phyloP scores from a whole-genome alignment of 2,329 filamentous ascomycete genomes.

The Colletotrichum graminicola region DNA sequence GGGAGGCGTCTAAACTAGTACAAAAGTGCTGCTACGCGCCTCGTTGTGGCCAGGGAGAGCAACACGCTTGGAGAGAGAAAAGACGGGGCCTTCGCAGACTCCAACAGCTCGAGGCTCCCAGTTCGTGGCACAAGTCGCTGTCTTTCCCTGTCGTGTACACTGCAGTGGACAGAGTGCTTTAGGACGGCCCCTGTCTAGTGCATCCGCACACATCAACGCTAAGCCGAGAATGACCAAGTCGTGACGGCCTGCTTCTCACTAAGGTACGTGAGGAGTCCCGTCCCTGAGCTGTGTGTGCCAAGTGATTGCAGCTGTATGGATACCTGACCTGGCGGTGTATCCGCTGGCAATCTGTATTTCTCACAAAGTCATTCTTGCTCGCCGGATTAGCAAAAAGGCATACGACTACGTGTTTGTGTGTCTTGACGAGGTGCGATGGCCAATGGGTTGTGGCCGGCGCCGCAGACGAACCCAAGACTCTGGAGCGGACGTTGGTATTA shows the following conservation, averaged over 20 bases:
- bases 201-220: slow-evolving; percentile 43
- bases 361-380: background rate
- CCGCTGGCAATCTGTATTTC: slow-evolving; percentile 6
- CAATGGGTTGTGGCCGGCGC: background rate
- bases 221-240: slow-evolving; percentile 26
- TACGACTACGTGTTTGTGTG: background rate
- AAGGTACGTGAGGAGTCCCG: slow-evolving; percentile 26
- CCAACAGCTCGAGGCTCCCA: slow-evolving; percentile 1
- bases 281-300: slow-evolving; percentile 33
- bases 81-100: background rate
- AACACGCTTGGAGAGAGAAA: background rate
- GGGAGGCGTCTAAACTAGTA: slow-evolving; percentile 4
- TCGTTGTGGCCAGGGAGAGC: slow-evolving; percentile 15
- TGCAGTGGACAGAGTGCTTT: slow-evolving; percentile 18
- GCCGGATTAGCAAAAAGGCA: background rate
- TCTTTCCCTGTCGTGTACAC: slow-evolving; percentile 41
- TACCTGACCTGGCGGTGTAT: slow-evolving; percentile 33
- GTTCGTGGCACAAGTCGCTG: slow-evolving; percentile 19
- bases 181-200: slow-evolving; percentile 47
- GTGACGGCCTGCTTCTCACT: slow-evolving; percentile 32
- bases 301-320: slow-evolving; percentile 25
- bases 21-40: slow-evolving; percentile 12
- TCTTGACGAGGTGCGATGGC: background rate
- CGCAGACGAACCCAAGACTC: background rate
- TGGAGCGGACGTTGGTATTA: slow-evolving; percentile 29